Percentiles rank a stretch among this genome's conserved stretches.
Evolutionary conservation across 352 stramenopile genomes (phyloP).

Genomic region (Nothophytophthora sp.): DNA sequence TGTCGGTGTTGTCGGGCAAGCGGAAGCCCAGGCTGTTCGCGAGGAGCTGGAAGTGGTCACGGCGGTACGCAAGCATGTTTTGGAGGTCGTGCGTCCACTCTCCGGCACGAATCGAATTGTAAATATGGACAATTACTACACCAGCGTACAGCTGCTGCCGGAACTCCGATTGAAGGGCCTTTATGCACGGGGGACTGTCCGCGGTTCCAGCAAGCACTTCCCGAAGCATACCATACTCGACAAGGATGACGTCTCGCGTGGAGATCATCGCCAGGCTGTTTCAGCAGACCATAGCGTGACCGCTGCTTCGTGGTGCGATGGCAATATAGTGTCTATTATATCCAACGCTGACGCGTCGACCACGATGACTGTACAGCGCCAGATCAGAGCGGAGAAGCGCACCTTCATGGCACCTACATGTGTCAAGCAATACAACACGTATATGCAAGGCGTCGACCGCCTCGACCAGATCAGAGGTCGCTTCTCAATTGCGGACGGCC

Average conservation of each 20-base stretch:
- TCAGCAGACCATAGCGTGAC: conserved; percentile 5
- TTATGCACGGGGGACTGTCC: conserved; percentile 11
- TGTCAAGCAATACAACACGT: conserved; percentile 27
- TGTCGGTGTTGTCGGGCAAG: conserved; percentile 3
- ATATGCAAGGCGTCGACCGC: conserved; percentile 38
- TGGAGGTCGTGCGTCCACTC: conserved; percentile 14
- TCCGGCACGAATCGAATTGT: conserved; percentile 17
- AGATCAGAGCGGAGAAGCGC: background rate
- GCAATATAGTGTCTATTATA: conserved; percentile 12
- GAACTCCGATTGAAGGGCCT: conserved; percentile 12
- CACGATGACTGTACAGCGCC: conserved; percentile 3
- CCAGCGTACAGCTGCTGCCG: conserved; percentile 17
- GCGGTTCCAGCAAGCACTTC: conserved; percentile 13
- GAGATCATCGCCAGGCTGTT: conserved; percentile 7
- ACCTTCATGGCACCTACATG: conserved; percentile 19
- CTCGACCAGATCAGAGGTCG: conserved; percentile 26
- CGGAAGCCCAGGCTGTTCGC: background rate
- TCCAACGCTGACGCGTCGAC: conserved; percentile 19
- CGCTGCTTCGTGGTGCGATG: conserved; percentile 17
- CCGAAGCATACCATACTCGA: conserved; percentile 1
- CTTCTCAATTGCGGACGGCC: conserved; percentile 27
- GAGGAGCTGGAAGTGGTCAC: background rate
- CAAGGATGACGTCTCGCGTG: background rate
- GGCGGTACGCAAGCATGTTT: conserved; percentile 10
- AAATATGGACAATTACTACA: conserved; percentile 32